Conservation (phyloP, 176 grass and related monocot genomes). For the Oryza meyeriana region DNA sequence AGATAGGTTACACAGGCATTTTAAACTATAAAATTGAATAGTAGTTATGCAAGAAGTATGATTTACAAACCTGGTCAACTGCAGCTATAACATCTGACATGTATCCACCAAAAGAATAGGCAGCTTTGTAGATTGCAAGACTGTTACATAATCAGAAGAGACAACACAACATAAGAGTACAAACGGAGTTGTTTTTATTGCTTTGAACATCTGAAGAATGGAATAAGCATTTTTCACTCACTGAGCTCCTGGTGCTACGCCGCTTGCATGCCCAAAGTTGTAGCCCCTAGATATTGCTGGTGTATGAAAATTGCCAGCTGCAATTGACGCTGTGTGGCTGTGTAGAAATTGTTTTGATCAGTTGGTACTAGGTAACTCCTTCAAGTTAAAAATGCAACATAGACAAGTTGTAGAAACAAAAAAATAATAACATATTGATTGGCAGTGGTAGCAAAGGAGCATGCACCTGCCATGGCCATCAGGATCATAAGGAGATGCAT, state of each 20-base stretch:
- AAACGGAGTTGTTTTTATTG: neutral
- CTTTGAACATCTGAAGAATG: conserved; percentile 14
- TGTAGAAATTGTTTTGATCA: conserved; percentile 29
- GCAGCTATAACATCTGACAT: conserved; percentile 95
- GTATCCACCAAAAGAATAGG: conserved; percentile 87
- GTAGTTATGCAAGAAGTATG: neutral
- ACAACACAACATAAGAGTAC: conserved; percentile 19
- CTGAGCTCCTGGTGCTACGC: conserved; percentile 85
- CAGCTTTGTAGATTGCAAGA: conserved; percentile 89
- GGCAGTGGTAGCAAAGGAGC: neutral
- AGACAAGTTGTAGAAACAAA: neutral
- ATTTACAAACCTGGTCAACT: conserved; percentile 62
- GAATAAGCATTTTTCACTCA: conserved; percentile 40
- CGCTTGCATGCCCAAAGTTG: conserved; percentile 82
- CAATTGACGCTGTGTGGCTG: conserved; percentile 84
- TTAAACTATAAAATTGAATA: conserved; percentile 21
- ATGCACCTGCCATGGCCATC: conserved; percentile 94
- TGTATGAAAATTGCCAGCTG: conserved; percentile 72
- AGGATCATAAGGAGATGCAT: conserved; percentile 90
- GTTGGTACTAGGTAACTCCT: conserved; percentile 19
- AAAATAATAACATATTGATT: neutral
- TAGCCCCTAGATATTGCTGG: conserved; percentile 58
- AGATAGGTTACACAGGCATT: conserved; percentile 21
- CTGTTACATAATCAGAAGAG: conserved; percentile 43
- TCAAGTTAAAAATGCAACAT: neutral